Evolutionary conservation across 2,329 filamentous ascomycete genomes (phyloP), one percentile per base, ranked within the genome.

Genomic region (Chrysoporthe cubensis): DNA sequence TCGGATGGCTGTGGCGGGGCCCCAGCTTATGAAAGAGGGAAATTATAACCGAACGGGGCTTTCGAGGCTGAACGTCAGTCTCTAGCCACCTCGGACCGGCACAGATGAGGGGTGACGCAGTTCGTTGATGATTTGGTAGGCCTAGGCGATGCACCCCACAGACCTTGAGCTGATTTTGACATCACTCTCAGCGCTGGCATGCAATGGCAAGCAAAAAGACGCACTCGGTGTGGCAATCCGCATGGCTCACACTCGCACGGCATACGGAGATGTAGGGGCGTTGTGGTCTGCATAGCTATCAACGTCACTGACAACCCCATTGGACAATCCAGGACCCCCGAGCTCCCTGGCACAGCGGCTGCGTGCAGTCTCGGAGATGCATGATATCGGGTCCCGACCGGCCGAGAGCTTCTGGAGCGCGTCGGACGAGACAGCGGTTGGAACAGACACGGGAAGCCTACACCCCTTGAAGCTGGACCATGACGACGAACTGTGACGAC

Each of bases 61-160:
- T 9, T 26, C 48, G 48, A 9, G n/a, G n/a, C 48, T 21, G 48
- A 52, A 13, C 11, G 44, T 48, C 44, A 48, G 44, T 7, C 7
- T 48, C 44, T 48, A 40, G 37, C 37, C 37, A 40, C 37, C 44
- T n/a, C 44, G 18, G 44, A 40, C 18, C 18, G 44, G 6, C 14
- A 21, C 6, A n/a, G 52, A 60, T 5, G 18, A 26, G 32, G 26
- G 13, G 21, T 54, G 57, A 40, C 46, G 57, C 13, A 18, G 26
- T 40, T 26, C 13, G 42, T 37, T 37, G 48, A 32, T 50, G 21
- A 52, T 32, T 11, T 52, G 21, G 21, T 16, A 66, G 52, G 57
- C 9, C 26, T 43, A 52, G 14, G 40, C 21, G 50, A 43, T 64
- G 43, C 60, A 52, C 58, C 34, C 58, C 26, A 26, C 48, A 42